Conservation (phyloP, 805 yeast genomes). For the Groenewaldozyma salmanticensis region DNA sequence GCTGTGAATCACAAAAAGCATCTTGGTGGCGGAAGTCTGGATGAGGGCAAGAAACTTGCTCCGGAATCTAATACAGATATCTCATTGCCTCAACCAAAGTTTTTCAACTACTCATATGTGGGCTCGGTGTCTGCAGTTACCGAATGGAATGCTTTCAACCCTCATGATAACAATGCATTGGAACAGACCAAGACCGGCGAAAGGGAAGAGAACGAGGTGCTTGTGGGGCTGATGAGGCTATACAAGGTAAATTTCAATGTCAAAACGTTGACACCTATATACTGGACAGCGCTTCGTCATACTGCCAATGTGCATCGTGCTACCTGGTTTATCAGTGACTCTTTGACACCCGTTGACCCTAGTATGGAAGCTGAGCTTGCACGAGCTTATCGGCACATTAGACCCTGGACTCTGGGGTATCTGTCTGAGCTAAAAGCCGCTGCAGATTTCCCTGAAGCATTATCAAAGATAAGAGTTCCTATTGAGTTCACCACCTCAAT, state of each 20-base stretch:
- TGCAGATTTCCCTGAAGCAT: conserved; percentile 18
- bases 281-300: conserved; percentile 28
- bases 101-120: conserved; percentile 16
- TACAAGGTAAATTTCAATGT: conserved; percentile 19
- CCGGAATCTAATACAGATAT: neutral
- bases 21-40: neutral
- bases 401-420: conserved; percentile 23
- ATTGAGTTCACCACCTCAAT: conserved; percentile 15
- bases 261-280: conserved; percentile 26
- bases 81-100: conserved; percentile 11
- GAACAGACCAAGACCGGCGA: conserved; percentile 10
- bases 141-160: conserved; percentile 31
- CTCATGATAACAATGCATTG: conserved; percentile 26
- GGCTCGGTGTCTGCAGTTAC: conserved; percentile 21
- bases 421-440: conserved; percentile 20
- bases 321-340: conserved; percentile 30
- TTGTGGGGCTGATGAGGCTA: conserved; percentile 25
- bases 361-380: conserved; percentile 21
- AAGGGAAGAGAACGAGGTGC: conserved; percentile 10
- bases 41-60: neutral
- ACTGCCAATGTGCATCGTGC: conserved; percentile 26
- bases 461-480: conserved; percentile 17
- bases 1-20: too few species aligned
- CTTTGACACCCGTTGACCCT: conserved; percentile 27
- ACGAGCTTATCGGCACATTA: conserved; percentile 14